Conservation (phyloP, 495 filamentous ascomycete species). For the Evernia prunastri region DNA sequence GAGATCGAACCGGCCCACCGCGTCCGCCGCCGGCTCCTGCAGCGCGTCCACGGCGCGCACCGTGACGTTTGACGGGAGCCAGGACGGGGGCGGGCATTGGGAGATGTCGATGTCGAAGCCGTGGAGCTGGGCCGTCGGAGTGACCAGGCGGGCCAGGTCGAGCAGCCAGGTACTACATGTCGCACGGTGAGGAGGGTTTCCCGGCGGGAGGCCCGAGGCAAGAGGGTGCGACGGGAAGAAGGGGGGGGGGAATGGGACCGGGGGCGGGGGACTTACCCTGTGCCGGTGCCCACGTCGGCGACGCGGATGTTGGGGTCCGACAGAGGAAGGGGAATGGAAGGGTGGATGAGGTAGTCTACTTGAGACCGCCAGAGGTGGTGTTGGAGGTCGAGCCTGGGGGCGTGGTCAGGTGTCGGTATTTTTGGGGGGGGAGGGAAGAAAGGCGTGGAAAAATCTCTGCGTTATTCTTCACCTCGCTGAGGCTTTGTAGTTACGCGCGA, state of each 20-base stretch:
- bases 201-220: neutral
- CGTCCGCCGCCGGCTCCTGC: neutral
- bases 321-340: neutral
- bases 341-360: neutral
- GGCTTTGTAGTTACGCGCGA: slow-evolving; percentile 1
- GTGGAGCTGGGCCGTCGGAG: neutral
- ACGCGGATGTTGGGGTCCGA: neutral
- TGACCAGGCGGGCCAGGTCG: neutral
- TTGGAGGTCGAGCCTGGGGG: neutral
- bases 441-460: no score
- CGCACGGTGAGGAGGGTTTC: neutral
- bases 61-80: neutral
- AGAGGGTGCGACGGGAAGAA: neutral
- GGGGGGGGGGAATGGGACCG: neutral
- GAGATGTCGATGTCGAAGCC: slow-evolving; percentile 1
- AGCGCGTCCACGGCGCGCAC: neutral
- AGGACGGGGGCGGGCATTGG: slow-evolving; percentile 1
- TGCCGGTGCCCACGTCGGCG: slow-evolving; percentile 6
- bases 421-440: no score
- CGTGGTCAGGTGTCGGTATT: no score
- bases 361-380: neutral
- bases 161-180: neutral
- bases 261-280: neutral
- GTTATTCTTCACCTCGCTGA: neutral
- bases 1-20: neutral